Conservation (phyloP, 805 yeast genomes). For the Suhomyces pyralidae region DNA sequence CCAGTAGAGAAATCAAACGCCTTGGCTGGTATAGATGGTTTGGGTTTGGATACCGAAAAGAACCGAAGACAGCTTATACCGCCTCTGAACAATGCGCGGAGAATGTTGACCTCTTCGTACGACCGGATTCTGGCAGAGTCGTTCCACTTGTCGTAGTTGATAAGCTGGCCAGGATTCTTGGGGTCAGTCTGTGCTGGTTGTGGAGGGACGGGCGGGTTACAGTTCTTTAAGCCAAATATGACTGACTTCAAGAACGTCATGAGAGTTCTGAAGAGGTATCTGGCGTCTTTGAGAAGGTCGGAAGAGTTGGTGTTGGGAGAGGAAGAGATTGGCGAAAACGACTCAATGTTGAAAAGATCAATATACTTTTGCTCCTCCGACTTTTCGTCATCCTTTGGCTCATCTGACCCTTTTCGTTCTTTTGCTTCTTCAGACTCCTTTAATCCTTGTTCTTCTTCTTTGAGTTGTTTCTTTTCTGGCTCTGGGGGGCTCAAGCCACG, state of each 20-base stretch:
- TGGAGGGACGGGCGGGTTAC: constrained; percentile 71
- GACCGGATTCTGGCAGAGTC: constrained; percentile 82
- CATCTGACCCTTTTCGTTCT: not conserved
- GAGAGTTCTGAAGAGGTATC: constrained; percentile 80
- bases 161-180: constrained; percentile 34
- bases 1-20: constrained; percentile 61
- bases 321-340: constrained; percentile 56
- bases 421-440: not conserved
- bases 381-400: constrained; percentile 18
- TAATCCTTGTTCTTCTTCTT: constrained; percentile 10
- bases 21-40: constrained; percentile 28
- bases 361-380: constrained; percentile 14
- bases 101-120: constrained; percentile 75
- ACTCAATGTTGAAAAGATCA: constrained; percentile 36
- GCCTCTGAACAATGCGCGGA: constrained; percentile 76
- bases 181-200: constrained; percentile 48
- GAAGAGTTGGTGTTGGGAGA: constrained; percentile 46
- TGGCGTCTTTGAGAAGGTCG: constrained; percentile 82
- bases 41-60: constrained; percentile 60
- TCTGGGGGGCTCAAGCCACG: constrained; percentile 20
- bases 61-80: constrained; percentile 78
- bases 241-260: constrained; percentile 89
- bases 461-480: not conserved
- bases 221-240: constrained; percentile 81
- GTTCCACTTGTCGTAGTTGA: constrained; percentile 62